phyloP scores from a whole-genome alignment of 345 rosid genomes.

The Carallia pectinifolia region DNA sequence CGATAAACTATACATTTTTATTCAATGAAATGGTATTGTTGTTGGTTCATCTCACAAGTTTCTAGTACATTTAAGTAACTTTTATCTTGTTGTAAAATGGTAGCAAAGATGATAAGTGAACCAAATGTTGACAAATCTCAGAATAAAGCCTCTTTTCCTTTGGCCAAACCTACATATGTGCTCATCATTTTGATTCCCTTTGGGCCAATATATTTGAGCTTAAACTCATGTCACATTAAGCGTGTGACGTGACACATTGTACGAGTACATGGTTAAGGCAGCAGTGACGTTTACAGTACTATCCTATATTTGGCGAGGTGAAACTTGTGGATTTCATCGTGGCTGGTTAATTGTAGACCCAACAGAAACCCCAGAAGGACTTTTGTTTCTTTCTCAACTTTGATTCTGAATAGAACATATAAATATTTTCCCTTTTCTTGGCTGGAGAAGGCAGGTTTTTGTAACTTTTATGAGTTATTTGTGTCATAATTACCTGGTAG shows the following conservation, averaged over 20 bases:
- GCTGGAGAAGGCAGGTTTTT: too few species aligned
- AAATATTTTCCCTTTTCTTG: not conserved
- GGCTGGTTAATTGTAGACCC: not conserved
- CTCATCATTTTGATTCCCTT: not conserved
- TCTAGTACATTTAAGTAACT: not conserved
- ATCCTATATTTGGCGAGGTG: not conserved
- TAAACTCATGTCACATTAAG: too few species aligned
- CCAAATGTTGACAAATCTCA: constrained; percentile 1
- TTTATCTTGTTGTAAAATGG: not conserved
- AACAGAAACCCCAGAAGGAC: not conserved
- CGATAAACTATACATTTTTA: not conserved
- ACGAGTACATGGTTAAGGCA: too few species aligned
- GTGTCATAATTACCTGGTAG: too few species aligned
- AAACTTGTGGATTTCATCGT: not conserved
- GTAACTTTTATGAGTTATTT: too few species aligned
- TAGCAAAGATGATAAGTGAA: not conserved
- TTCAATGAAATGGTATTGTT: constrained; percentile 9
- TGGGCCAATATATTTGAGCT: not conserved
- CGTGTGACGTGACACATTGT: too few species aligned
- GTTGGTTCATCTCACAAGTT: not conserved
- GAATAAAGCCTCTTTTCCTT: not conserved
- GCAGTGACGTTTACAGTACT: too few species aligned
- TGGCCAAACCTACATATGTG: not conserved
- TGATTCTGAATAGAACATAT: not conserved
- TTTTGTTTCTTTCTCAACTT: not conserved